Conservation (phyloP, 2,329 filamentous ascomycete genomes). For the Ambrosiella xylebori region DNA sequence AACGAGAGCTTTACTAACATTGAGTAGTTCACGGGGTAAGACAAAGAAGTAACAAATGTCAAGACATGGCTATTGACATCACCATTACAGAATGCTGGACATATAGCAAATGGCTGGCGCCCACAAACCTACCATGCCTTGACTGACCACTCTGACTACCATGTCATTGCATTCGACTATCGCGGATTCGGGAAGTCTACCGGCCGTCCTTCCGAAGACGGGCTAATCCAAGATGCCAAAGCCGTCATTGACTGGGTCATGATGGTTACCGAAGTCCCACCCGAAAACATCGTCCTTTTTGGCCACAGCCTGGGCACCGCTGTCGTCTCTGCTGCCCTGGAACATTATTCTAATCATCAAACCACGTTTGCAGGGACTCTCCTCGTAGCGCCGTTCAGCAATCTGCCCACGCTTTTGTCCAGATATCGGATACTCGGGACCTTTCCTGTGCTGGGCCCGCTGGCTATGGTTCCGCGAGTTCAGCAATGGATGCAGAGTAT, state of each 20-base stretch:
- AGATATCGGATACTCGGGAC: slow-evolving; percentile 65
- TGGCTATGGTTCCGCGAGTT: slow-evolving; percentile 25
- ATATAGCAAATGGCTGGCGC: slow-evolving; percentile 62
- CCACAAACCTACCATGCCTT: slow-evolving; percentile 63
- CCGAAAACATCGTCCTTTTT: slow-evolving; percentile 59
- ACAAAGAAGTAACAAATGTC: slow-evolving; percentile 18
- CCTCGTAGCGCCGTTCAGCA: slow-evolving; percentile 64
- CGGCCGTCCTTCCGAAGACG: slow-evolving; percentile 62
- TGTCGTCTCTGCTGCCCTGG: slow-evolving; percentile 56
- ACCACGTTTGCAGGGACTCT: slow-evolving; percentile 64
- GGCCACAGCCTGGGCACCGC: slow-evolving; percentile 84
- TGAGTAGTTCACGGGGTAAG: slow-evolving; percentile 12
- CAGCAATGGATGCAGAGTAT: slow-evolving; percentile 30
- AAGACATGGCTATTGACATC: slow-evolving; percentile 3
- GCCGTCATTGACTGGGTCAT: slow-evolving; percentile 58
- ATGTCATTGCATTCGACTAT: slow-evolving; percentile 81
- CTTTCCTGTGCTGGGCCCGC: slow-evolving; percentile 61
- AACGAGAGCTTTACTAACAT: background rate
- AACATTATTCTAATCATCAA: slow-evolving; percentile 44
- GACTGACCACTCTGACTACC: slow-evolving; percentile 54
- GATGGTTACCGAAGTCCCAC: slow-evolving; percentile 42
- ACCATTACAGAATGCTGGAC: slow-evolving; percentile 60
- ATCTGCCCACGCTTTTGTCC: slow-evolving; percentile 53
- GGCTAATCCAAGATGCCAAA: slow-evolving; percentile 63
- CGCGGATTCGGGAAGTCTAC: slow-evolving; percentile 72